A percentile compares a stretch with the other conserved stretches of the same genome.
phyloP scores from a whole-genome alignment of 2,329 filamentous ascomycete genomes.

The Mycosphaerelloides madeirae region DNA sequence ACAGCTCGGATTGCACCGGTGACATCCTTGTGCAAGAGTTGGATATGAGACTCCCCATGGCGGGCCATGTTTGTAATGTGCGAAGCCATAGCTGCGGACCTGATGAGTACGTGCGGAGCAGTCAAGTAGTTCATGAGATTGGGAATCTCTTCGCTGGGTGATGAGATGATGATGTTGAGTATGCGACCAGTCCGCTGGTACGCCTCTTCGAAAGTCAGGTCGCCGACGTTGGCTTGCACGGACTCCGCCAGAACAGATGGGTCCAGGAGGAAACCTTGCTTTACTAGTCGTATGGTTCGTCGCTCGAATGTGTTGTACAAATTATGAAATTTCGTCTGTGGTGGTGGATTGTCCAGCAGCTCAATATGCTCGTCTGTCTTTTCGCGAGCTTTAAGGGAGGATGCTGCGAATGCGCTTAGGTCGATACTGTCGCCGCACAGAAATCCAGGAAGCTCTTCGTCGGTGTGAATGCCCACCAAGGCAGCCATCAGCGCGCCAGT shows the following conservation, averaged over 20 bases:
- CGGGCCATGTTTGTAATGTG: conserved; percentile 66
- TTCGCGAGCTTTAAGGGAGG: conserved; percentile 28
- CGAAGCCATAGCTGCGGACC: conserved; percentile 72
- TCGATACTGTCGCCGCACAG: conserved; percentile 77
- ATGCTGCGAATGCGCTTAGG: conserved; percentile 66
- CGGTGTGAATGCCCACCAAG: conserved; percentile 78
- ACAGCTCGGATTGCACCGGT: conserved; percentile 69
- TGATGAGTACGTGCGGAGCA: conserved; percentile 85
- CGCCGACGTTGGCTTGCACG: conserved; percentile 77
- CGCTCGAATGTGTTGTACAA: conserved; percentile 57
- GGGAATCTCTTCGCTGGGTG: conserved; percentile 69
- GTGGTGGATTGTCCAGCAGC: conserved; percentile 61
- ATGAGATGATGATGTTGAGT: conserved; percentile 86
- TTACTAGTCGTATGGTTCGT: conserved; percentile 63
- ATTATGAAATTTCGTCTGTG: conserved; percentile 52
- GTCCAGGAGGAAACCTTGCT: conserved; percentile 79
- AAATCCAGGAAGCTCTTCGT: conserved; percentile 74
- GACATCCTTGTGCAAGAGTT: conserved; percentile 74
- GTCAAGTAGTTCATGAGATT: conserved; percentile 88
- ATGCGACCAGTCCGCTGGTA: conserved; percentile 79
- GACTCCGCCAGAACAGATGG: conserved; percentile 76
- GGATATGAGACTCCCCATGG: conserved; percentile 7
- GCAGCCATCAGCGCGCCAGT: conserved; percentile 87
- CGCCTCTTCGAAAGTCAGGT: conserved; percentile 89
- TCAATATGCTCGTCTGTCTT: conserved; percentile 52